Percentiles rank a stretch among this genome's conserved stretches.
These are phyloP conservation scores for Solanum okadae DNA, from an alignment of 257 asterid species.

Conservation along the genomic window DNA sequence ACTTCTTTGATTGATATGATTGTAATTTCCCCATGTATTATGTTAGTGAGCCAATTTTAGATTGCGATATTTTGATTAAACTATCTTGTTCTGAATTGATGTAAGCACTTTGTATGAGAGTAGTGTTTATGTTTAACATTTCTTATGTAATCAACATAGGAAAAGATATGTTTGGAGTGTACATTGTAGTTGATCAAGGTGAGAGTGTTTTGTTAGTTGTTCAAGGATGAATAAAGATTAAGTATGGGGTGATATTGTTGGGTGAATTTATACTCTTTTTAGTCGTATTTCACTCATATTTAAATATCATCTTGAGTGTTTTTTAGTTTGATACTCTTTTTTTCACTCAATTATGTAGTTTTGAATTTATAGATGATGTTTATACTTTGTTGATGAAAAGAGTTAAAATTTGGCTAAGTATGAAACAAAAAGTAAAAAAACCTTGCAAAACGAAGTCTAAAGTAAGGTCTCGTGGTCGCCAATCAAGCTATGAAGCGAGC, in stretches of 20 bases:
- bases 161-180: neutral
- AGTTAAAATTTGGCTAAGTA: no score
- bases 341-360: neutral
- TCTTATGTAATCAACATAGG: neutral
- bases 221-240: neutral
- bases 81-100: no score
- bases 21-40: no score
- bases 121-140: no score
- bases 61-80: no score
- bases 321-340: no score
- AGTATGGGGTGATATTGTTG: neutral
- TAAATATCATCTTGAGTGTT: neutral
- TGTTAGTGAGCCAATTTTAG: no score
- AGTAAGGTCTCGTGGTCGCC: neutral
- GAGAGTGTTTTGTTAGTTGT: neutral
- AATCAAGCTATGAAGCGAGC: neutral
- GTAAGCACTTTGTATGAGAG: no score
- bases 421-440: neutral
- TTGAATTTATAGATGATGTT: neutral
- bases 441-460: neutral
- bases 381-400: no score
- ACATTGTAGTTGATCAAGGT: neutral
- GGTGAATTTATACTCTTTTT: neutral
- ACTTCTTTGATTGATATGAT: no score
- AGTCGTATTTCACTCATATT: neutral